A percentile compares a stretch with the other conserved stretches of the same genome.
These are phyloP conservation scores for Tritrichomonas foetus DNA, from an alignment of 208 protist genomes.

Conservation along the genomic window DNA sequence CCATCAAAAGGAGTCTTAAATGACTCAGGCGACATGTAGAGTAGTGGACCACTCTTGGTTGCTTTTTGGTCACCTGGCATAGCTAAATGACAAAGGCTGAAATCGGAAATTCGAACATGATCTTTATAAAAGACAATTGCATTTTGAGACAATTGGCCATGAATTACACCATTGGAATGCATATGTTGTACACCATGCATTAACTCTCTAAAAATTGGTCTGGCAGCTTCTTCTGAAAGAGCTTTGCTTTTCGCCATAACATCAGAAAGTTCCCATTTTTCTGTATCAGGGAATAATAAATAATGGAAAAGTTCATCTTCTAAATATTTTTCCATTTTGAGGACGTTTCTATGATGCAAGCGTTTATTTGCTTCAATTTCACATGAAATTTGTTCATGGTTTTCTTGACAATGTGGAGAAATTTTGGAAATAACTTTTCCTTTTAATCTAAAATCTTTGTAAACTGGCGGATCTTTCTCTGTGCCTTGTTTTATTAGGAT, in stretches of 20 bases:
- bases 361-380: neutral
- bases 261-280: neutral
- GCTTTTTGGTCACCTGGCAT: neutral
- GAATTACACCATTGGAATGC: neutral
- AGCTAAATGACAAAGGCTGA: neutral
- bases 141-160: neutral
- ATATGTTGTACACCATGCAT: neutral
- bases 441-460: neutral
- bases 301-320: conserved; percentile 35
- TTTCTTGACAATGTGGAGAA: neutral
- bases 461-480: too few species aligned
- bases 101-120: neutral
- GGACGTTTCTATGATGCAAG: neutral
- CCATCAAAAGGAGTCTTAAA: conserved; percentile 20
- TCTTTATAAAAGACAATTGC: neutral
- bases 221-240: neutral
- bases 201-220: conserved; percentile 15
- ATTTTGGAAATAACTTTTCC: conserved; percentile 29
- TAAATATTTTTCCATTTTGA: neutral
- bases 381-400: neutral
- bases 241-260: neutral
- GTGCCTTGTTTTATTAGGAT: too few species aligned
- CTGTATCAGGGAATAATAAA: neutral
- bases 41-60: neutral
- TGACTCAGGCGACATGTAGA: neutral